A percentile compares a stretch with the other conserved stretches of the same genome.
Evolutionary conservation across 2,329 filamentous ascomycete species (phyloP).

Genomic region (Penicillium sp.): DNA sequence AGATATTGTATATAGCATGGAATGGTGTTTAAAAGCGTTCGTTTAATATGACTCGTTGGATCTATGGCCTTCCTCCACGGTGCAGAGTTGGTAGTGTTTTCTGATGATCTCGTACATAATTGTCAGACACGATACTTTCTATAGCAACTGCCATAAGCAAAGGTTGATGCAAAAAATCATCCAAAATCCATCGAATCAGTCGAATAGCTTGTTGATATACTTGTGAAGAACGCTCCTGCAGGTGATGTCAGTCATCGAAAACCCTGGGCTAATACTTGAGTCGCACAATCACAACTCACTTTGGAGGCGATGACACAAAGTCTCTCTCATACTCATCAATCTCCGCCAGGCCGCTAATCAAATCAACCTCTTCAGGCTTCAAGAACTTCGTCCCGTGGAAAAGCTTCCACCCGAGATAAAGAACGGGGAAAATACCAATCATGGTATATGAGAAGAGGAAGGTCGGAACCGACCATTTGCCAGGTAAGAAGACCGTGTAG

Average conservation of each 20-base stretch:
- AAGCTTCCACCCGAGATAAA: conserved; percentile 72
- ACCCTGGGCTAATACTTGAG: neutral
- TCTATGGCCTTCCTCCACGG: neutral
- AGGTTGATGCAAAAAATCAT: neutral
- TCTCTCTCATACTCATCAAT: conserved; percentile 67
- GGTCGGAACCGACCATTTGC: conserved; percentile 64
- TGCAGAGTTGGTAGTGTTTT: neutral
- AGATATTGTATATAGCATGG: neutral
- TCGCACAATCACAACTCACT: conserved; percentile 39
- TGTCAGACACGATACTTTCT: neutral
- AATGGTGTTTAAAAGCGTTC: conserved; percentile 1
- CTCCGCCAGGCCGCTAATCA: conserved; percentile 60
- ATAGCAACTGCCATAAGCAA: neutral
- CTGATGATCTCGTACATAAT: neutral
- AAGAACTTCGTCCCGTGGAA: conserved; percentile 61
- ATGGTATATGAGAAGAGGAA: conserved; percentile 79
- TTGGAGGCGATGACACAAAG: conserved; percentile 55
- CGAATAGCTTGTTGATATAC: conserved; percentile 21
- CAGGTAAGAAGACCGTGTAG: conserved; percentile 71
- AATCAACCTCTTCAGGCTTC: conserved; percentile 60
- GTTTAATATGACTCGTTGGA: neutral
- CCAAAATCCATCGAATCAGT: neutral
- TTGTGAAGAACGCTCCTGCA: conserved; percentile 27
- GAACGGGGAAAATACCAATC: conserved; percentile 66
- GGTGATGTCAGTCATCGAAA: conserved; percentile 3